phyloP scores from a whole-genome alignment of 441 rosid genomes.

The Kokia cookei region DNA sequence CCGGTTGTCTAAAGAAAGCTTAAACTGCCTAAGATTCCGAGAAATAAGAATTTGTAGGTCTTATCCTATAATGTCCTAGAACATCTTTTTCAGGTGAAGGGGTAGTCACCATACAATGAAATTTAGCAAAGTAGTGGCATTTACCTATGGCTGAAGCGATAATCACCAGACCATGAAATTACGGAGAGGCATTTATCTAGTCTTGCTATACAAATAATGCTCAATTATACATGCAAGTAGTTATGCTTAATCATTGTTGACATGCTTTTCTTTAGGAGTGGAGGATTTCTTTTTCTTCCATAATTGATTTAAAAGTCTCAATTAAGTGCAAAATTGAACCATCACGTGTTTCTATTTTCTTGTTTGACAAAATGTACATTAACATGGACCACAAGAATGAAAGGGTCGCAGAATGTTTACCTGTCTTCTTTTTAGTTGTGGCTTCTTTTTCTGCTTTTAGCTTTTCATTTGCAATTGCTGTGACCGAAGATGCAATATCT shows the following conservation, averaged over 20 bases:
- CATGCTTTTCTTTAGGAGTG: not conserved
- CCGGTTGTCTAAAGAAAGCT: not conserved
- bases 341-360: not conserved
- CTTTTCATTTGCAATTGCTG: conserved; percentile 85
- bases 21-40: not conserved
- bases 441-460: conserved; percentile 87
- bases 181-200: not conserved
- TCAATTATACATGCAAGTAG: not conserved
- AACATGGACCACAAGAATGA: not conserved
- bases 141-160: not conserved
- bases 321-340: not conserved
- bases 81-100: not conserved
- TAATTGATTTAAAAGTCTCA: not conserved
- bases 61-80: not conserved
- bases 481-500: conserved; percentile 72
- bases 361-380: not conserved
- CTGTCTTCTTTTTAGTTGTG: conserved; percentile 67
- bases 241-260: not conserved
- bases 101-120: not conserved
- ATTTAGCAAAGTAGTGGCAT: not conserved
- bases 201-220: not conserved
- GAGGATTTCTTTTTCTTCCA: not conserved
- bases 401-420: conserved; percentile 20
- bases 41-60: not conserved
- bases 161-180: not conserved